Conservation (phyloP, 1,284 basidiomycete species). For the Butyriboletus appendiculatus region DNA sequence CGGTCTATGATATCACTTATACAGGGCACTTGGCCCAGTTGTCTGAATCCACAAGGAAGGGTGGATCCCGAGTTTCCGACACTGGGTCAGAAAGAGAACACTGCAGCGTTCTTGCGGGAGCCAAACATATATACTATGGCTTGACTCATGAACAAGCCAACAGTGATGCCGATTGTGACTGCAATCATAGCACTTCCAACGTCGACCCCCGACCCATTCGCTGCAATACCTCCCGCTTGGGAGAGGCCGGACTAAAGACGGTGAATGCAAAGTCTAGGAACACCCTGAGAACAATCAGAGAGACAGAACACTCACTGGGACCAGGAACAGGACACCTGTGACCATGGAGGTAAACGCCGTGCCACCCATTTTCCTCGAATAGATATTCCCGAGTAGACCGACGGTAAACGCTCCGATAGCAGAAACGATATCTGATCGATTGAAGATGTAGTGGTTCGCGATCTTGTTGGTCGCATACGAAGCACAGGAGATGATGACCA, state of each 20-base stretch:
- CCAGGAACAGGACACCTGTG: conserved; percentile 82
- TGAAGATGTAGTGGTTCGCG: conserved; percentile 84
- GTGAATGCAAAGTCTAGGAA: conserved; percentile 9
- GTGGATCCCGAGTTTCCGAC: not conserved
- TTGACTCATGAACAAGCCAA: conserved; percentile 88
- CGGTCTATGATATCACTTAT: not conserved
- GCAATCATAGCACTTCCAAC: conserved; percentile 85
- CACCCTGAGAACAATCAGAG: not conserved
- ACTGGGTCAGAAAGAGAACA: conserved; percentile 70
- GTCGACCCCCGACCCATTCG: conserved; percentile 68
- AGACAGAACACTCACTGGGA: conserved; percentile 58
- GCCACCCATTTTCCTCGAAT: conserved; percentile 84
- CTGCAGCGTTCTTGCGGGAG: conserved; percentile 76
- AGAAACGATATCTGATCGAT: conserved; percentile 81
- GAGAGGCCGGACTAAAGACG: conserved; percentile 74
- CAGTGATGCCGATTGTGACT: conserved; percentile 88
- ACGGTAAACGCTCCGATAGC: conserved; percentile 88
- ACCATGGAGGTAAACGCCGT: conserved; percentile 92
- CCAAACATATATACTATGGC: conserved; percentile 87
- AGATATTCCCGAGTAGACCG: conserved; percentile 79
- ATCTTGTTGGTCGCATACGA: conserved; percentile 78
- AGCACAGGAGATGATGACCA: conserved; percentile 84
- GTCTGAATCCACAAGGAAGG: not conserved
- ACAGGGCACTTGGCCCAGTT: not conserved
- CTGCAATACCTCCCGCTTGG: conserved; percentile 80